These are phyloP conservation scores for Allodekkera sacchari DNA, from an alignment of 805 yeast species.

Conservation along the genomic window DNA sequence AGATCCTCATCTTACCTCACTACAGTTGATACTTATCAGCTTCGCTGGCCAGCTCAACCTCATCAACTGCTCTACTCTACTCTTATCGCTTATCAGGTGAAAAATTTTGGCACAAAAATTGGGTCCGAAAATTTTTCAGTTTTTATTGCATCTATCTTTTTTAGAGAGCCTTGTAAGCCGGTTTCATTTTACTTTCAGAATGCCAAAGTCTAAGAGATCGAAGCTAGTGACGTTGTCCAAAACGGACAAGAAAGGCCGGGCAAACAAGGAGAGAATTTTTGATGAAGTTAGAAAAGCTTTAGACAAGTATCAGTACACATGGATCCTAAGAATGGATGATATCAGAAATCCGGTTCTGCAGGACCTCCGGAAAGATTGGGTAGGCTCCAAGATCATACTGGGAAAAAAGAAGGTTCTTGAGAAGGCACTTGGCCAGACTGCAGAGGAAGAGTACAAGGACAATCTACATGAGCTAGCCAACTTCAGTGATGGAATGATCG, in stretches of 20 bases:
- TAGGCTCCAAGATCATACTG: slow-evolving; percentile 77
- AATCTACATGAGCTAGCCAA: slow-evolving; percentile 64
- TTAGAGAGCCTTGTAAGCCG: too few relatives aligned
- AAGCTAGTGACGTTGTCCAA: slow-evolving; percentile 93
- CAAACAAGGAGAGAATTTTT: slow-evolving; percentile 82
- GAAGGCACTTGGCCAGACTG: slow-evolving; percentile 82
- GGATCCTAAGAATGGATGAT: slow-evolving; percentile 83
- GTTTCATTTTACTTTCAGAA: too few relatives aligned
- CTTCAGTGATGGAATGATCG: slow-evolving; percentile 68
- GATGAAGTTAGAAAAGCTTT: slow-evolving; percentile 82
- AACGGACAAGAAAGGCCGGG: slow-evolving; percentile 92
- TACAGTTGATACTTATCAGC: too few relatives aligned
- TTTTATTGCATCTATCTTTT: too few relatives aligned
- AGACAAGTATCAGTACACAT: slow-evolving; percentile 67
- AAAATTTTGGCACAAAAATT: slow-evolving; percentile 4
- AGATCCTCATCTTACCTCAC: too few relatives aligned
- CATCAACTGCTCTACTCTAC: too few relatives aligned
- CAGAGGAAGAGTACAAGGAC: slow-evolving; percentile 86
- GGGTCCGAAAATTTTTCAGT: too few relatives aligned
- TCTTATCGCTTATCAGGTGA: too few relatives aligned
- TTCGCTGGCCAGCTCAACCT: too few relatives aligned
- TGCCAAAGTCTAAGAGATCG: slow-evolving; percentile 98
- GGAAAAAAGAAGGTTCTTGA: slow-evolving; percentile 92
- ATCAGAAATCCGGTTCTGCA: slow-evolving; percentile 95
- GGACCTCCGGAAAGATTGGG: slow-evolving; percentile 88